phyloP scores from a whole-genome alignment of 1,284 basidiomycete genomes.

The Moesziomyces parantarcticus region DNA sequence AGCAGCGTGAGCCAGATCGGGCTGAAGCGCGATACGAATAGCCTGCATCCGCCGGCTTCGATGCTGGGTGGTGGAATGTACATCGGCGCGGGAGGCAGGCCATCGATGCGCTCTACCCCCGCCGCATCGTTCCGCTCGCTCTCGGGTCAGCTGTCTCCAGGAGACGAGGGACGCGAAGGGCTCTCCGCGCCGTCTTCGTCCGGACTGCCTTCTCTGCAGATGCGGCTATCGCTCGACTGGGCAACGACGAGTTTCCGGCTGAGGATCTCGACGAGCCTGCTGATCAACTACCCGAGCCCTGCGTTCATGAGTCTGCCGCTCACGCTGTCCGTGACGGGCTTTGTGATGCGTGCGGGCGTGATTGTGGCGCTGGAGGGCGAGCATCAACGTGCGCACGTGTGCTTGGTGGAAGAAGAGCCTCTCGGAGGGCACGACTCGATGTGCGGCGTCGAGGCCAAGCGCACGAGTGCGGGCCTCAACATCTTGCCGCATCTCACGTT shows the following conservation, averaged over 20 bases:
- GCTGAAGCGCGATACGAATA: constrained; percentile 24
- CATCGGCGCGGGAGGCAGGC: constrained; percentile 17
- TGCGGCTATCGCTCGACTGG: constrained; percentile 60
- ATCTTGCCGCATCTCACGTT: constrained; percentile 91
- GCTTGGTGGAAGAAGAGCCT: constrained; percentile 71
- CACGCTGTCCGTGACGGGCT: constrained; percentile 85
- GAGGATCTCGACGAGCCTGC: constrained; percentile 87
- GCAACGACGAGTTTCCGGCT: constrained; percentile 64
- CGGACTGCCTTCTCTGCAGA: constrained; percentile 53
- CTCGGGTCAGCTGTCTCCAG: constrained; percentile 25
- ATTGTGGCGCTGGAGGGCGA: constrained; percentile 90
- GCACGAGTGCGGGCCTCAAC: constrained; percentile 74
- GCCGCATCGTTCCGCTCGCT: constrained; percentile 23
- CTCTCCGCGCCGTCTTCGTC: constrained; percentile 14
- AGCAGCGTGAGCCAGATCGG: constrained; percentile 46
- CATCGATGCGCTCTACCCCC: constrained; percentile 23
- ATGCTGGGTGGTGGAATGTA: constrained; percentile 2
- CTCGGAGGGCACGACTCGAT: constrained; percentile 37
- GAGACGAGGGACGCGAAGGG: constrained; percentile 8
- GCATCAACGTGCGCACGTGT: constrained; percentile 81
- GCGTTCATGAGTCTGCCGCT: constrained; percentile 97
- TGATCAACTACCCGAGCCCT: constrained; percentile 94
- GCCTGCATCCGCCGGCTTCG: constrained; percentile 20
- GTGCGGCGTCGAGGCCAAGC: constrained; percentile 3
- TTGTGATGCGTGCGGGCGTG: constrained; percentile 86